Evolutionary conservation across 192 early-diverging fungal species (phyloP), one percentile per base, ranked within the genome.

Genomic region (Coemansia sp.): DNA sequence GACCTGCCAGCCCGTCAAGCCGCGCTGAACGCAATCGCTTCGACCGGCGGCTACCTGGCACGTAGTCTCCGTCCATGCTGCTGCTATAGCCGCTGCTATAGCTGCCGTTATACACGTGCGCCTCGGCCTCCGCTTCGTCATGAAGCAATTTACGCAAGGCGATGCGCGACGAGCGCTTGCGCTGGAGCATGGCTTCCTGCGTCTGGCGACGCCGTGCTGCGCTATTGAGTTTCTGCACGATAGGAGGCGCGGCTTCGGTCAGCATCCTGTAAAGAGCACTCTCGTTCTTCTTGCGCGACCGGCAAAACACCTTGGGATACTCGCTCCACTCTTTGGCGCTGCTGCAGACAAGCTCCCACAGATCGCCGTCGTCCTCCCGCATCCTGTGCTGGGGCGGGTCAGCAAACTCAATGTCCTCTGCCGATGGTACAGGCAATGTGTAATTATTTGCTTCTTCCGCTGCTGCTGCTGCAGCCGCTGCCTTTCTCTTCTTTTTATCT

Each of bases 331-430:
- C 74, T 15, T 16, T 33, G 20, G 20, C 39, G 21, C 20, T 59
- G n/a, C 39, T 37, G 59, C 74, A 71, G 8, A 77, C 56, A 26
- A 71, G 58, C 61, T 77, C 74, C 74, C 74, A 77, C 34, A 77
- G 61, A 15, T 66, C 74, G 33, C 74, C 74, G 28, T 71, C 68
- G 1, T 55, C 52, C 53, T 77, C 74, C 5, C 64, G 63, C 63
- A 69, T 66, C 20, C 52, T 10, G 58, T 75, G 73, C 30, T 58
- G 55, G 1, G 73, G 67, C 63, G 59, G 63, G 37, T 69, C 67
- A 4, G 58, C 66, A 28, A 61, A 28, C 51, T 61, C 59, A 35
- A 68, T 26, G 35, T 12, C 51, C 13, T 66, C 63, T 31, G 8
- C 40, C 37, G 72, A 63, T n/a, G 34, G 51, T 3, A 23, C 10